Evolutionary conservation across 176 grass and related monocot species (phyloP), one percentile per base, ranked within the genome.

Genomic region (Tillandsia leiboldiana): DNA sequence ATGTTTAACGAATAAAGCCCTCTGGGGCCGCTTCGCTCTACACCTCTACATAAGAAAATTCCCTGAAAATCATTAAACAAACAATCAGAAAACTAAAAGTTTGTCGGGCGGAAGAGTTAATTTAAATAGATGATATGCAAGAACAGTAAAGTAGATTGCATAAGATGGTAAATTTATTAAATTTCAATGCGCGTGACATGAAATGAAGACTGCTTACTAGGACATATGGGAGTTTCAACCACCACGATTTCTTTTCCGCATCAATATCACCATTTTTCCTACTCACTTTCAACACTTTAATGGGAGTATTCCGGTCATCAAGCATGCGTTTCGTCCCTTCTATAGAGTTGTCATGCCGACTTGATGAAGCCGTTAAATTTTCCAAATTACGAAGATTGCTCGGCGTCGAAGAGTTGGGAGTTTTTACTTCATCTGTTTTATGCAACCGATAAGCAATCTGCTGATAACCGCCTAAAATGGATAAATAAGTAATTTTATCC

Each of bases 1-100:
- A 75, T 71, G 26, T 79, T 24, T 78, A 84, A 61, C 18, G 82
- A 79, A 79, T 84, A 84, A 13, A 84, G 71, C 42, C 82, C 82
- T 66, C 42, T 29, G 9, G 20, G 71, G 42, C 75, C 76, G 58
- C 5, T 54, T 23, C 68, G 20, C 63, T 69, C 64, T 50, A 68
- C 27, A 51, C 57, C 82, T 79, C 76, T 63, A 14, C 3, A 52
- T 14, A 84, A 28, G 42, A 84, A 70, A 66, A 84, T 79, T 53
- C 63, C 82, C 82, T 84, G 68, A 71, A 70, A 63, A 33, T 51
- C 26, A 70, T 57, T 22, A 54, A 17, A 79, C 49, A 62, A 70
- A 48, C 27, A 48, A 33, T 26, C 56, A 56, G 12, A 78, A 50
- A 22, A 77, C 27, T 64, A 68, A 9, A 26, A 11, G n/a, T 4